Conservation (phyloP, 768 basidiomycete species). For the Lactarius pseudohatsudake region DNA sequence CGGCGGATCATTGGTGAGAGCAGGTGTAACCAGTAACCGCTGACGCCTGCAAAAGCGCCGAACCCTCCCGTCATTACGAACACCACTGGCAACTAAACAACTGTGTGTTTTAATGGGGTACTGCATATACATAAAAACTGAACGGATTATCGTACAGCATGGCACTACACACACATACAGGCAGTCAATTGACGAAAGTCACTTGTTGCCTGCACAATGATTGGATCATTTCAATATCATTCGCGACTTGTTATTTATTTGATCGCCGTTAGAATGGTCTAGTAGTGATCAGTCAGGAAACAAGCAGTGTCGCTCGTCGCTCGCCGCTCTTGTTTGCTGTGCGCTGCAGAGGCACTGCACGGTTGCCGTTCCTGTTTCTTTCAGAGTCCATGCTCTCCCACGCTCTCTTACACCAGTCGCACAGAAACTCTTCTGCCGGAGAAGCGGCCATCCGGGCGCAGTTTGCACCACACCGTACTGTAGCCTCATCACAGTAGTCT, state of each 20-base stretch:
- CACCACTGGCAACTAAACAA: background rate
- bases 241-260: constrained; percentile 10
- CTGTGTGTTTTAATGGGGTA: background rate
- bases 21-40: background rate
- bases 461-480: background rate
- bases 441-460: background rate
- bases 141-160: background rate
- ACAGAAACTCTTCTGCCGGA: background rate
- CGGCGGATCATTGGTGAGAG: background rate
- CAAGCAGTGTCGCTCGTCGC: background rate
- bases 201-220: background rate
- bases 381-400: background rate
- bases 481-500: background rate
- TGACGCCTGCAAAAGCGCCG: background rate
- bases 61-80: background rate
- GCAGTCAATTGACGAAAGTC: background rate
- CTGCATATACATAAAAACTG: background rate
- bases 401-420: background rate
- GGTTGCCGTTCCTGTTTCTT: background rate
- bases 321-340: background rate
- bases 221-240: constrained; percentile 9
- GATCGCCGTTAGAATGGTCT: constrained; percentile 28
- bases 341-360: background rate
- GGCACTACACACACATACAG: background rate
- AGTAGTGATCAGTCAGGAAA: constrained; percentile 26